Percentiles rank a stretch among this genome's conserved stretches.
phyloP scores from a whole-genome alignment of 2,329 filamentous ascomycete genomes.

The Chrysoporthe cubensis region DNA sequence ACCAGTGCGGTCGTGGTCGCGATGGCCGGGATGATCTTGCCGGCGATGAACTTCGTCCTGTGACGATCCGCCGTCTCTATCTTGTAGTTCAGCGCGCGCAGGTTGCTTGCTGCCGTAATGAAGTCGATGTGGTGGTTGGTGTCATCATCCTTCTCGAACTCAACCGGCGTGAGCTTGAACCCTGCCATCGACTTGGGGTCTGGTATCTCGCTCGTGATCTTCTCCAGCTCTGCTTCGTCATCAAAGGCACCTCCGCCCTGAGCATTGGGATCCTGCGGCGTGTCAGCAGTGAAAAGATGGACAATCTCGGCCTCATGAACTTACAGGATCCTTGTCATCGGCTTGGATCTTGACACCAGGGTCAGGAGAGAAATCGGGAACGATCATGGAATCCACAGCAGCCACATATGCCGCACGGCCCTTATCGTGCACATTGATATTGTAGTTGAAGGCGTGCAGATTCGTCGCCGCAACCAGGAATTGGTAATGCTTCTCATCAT shows the following conservation, averaged over 20 bases:
- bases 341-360: slow-evolving; percentile 95
- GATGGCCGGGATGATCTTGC: slow-evolving; percentile 99
- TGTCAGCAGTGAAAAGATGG: slow-evolving; percentile 15
- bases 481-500: slow-evolving; percentile 82
- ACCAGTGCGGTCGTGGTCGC: slow-evolving; percentile 96
- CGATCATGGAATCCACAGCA: slow-evolving; percentile 88
- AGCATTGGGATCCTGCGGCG: slow-evolving; percentile 75
- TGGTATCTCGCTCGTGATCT: slow-evolving; percentile 74
- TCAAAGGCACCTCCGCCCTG: slow-evolving; percentile 59
- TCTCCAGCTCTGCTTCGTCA: slow-evolving; percentile 76
- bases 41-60: slow-evolving; percentile 99
- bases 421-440: slow-evolving; percentile 81
- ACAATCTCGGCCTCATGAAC: slow-evolving; percentile 35
- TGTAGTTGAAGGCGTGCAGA: slow-evolving; percentile 96
- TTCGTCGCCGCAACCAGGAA: slow-evolving; percentile 90
- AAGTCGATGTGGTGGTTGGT: slow-evolving; percentile 99
- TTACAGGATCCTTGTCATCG: slow-evolving; percentile 85
- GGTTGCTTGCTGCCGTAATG: slow-evolving; percentile 94
- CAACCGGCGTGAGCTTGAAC: slow-evolving; percentile 88
- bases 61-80: slow-evolving; percentile 90
- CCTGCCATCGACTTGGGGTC: slow-evolving; percentile 79
- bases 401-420: slow-evolving; percentile 74
- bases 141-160: slow-evolving; percentile 98
- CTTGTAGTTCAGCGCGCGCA: slow-evolving; percentile 97
- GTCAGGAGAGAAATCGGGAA: slow-evolving; percentile 92